phyloP scores from a whole-genome alignment of 179 eudicot genomes.

The Silene vulgaris region DNA sequence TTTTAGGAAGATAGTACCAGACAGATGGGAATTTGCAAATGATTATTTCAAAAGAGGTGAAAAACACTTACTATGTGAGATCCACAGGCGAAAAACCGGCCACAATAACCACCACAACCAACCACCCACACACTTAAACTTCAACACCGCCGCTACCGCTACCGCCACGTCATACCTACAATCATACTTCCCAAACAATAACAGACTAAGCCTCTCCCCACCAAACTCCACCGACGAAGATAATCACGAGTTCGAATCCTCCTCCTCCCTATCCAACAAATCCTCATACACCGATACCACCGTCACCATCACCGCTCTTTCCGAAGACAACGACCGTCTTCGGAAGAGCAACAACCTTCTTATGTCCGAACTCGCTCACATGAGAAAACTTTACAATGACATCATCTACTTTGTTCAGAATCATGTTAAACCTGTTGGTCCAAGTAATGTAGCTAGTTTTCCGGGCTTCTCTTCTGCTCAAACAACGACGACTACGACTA shows the following conservation, averaged over 20 bases:
- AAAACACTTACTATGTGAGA: slow-evolving; percentile 37
- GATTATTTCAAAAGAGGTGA: slow-evolving; percentile 45
- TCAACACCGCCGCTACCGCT: slow-evolving; percentile 15
- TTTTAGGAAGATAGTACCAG: slow-evolving; percentile 46
- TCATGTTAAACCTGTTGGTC: slow-evolving; percentile 33
- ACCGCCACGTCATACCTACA: slow-evolving; percentile 17
- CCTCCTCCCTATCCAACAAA: slow-evolving; percentile 20
- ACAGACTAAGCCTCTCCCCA: neutral
- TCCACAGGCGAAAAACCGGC: slow-evolving; percentile 39
- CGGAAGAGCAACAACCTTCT: slow-evolving; percentile 47
- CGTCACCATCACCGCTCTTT: slow-evolving; percentile 31
- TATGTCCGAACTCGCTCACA: slow-evolving; percentile 46
- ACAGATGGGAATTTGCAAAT: slow-evolving; percentile 51
- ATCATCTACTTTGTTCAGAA: slow-evolving; percentile 48
- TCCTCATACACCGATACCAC: neutral
- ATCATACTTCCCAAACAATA: neutral
- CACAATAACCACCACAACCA: slow-evolving; percentile 24
- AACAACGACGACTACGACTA: too few species aligned
- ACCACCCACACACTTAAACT: slow-evolving; percentile 22
- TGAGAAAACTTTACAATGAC: slow-evolving; percentile 52
- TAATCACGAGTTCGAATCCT: slow-evolving; percentile 2
- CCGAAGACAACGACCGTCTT: slow-evolving; percentile 45
- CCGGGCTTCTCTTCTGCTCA: too few species aligned
- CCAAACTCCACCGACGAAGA: slow-evolving; percentile 8
- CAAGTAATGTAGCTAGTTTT: neutral